These are phyloP conservation scores for Backusella morwellensis DNA, from an alignment of 192 early-diverging fungal species.

Conservation along the genomic window DNA sequence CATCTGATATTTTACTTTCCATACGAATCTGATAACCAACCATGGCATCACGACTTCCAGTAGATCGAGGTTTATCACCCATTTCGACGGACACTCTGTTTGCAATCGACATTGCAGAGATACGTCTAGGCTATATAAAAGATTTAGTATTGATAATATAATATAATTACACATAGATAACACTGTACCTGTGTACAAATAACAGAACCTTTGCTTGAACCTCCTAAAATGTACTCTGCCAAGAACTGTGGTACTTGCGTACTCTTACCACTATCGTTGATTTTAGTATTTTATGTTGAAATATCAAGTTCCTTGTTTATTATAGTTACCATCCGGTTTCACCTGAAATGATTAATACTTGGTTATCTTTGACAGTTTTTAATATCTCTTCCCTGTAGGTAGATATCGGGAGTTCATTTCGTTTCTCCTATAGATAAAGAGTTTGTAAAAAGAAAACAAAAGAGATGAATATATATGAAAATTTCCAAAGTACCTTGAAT, in stretches of 20 bases:
- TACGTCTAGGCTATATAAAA: conserved; percentile 60
- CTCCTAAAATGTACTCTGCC: conserved; percentile 53
- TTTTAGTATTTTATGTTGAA: neutral
- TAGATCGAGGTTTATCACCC: conserved; percentile 52
- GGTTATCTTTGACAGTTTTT: conserved; percentile 42
- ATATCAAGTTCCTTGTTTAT: conserved; percentile 15
- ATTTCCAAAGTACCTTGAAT: conserved; percentile 13
- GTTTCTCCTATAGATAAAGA: conserved; percentile 29
- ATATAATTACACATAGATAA: neutral
- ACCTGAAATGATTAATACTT: conserved; percentile 75
- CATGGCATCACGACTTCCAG: conserved; percentile 49
- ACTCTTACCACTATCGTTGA: conserved; percentile 53
- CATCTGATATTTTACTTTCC: conserved; percentile 46
- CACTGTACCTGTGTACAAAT: conserved; percentile 61
- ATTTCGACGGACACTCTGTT: conserved; percentile 73
- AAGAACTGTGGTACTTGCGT: conserved; percentile 84
- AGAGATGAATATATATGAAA: neutral
- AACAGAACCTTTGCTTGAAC: conserved; percentile 40
- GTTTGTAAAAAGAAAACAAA: neutral
- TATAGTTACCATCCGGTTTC: conserved; percentile 69
- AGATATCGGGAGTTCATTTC: conserved; percentile 63
- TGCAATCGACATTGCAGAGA: conserved; percentile 80
- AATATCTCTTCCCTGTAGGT: conserved; percentile 57
- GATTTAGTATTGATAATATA: neutral
- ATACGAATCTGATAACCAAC: conserved; percentile 79